Evolutionary conservation across 1,284 basidiomycete genomes (phyloP).

Genomic region (Apiotrichum mycotoxinovorans): DNA sequence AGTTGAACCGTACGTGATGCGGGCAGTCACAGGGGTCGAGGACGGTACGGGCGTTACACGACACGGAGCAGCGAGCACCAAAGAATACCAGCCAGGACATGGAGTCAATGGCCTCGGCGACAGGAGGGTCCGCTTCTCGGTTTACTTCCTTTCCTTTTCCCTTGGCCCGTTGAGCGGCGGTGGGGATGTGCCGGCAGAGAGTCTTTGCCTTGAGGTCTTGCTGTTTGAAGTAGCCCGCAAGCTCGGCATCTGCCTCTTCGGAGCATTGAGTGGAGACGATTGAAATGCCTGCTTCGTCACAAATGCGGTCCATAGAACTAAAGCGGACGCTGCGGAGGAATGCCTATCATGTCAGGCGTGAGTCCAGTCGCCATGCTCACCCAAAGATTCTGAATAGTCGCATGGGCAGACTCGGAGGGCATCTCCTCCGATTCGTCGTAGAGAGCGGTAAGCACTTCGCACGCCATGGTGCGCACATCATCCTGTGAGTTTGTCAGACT

Average conservation of each 20-base stretch:
- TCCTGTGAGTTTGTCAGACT: not conserved
- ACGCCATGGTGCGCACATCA: not conserved
- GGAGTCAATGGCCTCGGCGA: not conserved
- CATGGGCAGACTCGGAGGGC: not conserved
- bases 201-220: not conserved
- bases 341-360: not conserved
- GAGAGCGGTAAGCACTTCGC: not conserved
- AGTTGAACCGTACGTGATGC: not conserved
- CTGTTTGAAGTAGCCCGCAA: not conserved
- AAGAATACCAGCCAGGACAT: not conserved
- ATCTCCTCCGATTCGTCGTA: not conserved
- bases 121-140: not conserved
- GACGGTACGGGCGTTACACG: not conserved
- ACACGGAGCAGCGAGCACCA: not conserved
- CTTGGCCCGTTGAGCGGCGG: not conserved
- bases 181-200: not conserved
- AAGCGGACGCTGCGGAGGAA: not conserved
- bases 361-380: not conserved
- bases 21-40: not conserved
- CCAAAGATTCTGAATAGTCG: not conserved
- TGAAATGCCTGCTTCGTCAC: not conserved
- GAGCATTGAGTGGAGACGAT: not conserved
- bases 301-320: not conserved
- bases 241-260: not conserved
- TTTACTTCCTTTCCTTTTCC: not conserved